Evolutionary conservation across 2,329 filamentous ascomycete species (phyloP), one percentile per base, ranked within the genome.

Genomic region (Chrysosporium queenslandicum): DNA sequence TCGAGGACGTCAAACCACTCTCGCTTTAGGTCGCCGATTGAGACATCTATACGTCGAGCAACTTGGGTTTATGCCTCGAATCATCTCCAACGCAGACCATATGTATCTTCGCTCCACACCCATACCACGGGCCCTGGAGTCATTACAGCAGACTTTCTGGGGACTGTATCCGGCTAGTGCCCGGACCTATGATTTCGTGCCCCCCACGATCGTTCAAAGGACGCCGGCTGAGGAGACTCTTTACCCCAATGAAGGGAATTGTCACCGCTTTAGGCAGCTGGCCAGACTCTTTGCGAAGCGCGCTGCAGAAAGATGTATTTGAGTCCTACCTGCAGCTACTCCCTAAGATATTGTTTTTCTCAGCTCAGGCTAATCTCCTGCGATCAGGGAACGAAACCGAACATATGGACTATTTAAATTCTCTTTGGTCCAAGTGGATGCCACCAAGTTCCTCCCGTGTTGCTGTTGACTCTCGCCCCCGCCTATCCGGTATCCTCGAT

Each of bases 401-500:
- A 12, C 87, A 97, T 54, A 91, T 97, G 83, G 77, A 78, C 29
- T 90, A 94, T 65, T 72, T 96, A 21, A 89, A 85, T 61, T 82
- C 79, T 55, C 71, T 86, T 54, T 81, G 90, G 50, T 82, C 85
- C 32, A 88, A 86, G 66, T 94, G 85, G 81, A 94, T 97, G 86
- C 87, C 88, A 0, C 76, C 81, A 6, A 76, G 77, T 32, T 77
- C 74, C 27, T 78, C 78, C 9, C 76, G 77, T 36, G 82, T 96
- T 7, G 86, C 85, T 23, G 87, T 97, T 7, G 89, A 96, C 67
- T 83, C 83, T 0, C 83, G 84, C 55, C 92, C 92, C 0, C 78
- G 90, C 41, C 75, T 97, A 11, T 89, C 83, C 4, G 92, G 92
- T 50, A 85, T 98, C 61, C 88, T 94, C 85, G 92, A 98, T 70